Base-by-base conservation (phyloP, 768 basidiomycete genomes). In the Leccinum subtestaceum region DNA sequence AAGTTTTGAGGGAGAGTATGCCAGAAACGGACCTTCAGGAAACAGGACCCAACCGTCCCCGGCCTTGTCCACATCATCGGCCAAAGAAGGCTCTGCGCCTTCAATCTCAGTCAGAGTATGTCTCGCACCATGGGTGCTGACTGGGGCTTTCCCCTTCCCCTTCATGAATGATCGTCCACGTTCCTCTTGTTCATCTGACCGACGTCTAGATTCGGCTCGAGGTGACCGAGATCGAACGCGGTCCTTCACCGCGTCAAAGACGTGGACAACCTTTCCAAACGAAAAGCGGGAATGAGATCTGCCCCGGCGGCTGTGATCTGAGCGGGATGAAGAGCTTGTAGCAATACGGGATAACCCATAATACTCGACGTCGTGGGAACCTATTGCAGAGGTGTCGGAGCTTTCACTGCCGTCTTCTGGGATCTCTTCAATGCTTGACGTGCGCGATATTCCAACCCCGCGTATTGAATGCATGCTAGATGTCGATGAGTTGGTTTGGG, bases 41-140 rank as follows among this genome's bases (percentile, higher is more conserved):
- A 96, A 96, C 71, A 95, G 88, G 68, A 88, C 88, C 93, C 93
- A 98, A 4, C 81, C 79, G 52, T 81, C 75, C 11, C 77, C 78
- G 5, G 31, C 77, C 76, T 56, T 79, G 72, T 49, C 61, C 46
- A n/a, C 51, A 43, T n/a, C 62, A 21, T 59, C 60, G 48, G 53
- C 58, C 63, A 29, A 52, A 56, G 55, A 36, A 31, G 25, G 11
- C 43, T 65, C 80, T 4, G 78, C 70, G 29, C 79, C 67, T 45
- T 74, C 52, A 12, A 58, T 71, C 60, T 70, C 67, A 58, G 69
- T 69, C 60, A 60, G 23, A 11, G 21, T 58, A 32, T 23, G 65
- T 46, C 19, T 31, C 29, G 46, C 34, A 6, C 29, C 59, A 36
- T 56, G 19, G 1, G 49, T 23, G 50, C 29, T 21, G 21, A 53